Evolutionary conservation across 371 early-diverging fungal genomes (phyloP), one percentile per base, ranked within the genome.

Genomic region (Mortierella sp.): DNA sequence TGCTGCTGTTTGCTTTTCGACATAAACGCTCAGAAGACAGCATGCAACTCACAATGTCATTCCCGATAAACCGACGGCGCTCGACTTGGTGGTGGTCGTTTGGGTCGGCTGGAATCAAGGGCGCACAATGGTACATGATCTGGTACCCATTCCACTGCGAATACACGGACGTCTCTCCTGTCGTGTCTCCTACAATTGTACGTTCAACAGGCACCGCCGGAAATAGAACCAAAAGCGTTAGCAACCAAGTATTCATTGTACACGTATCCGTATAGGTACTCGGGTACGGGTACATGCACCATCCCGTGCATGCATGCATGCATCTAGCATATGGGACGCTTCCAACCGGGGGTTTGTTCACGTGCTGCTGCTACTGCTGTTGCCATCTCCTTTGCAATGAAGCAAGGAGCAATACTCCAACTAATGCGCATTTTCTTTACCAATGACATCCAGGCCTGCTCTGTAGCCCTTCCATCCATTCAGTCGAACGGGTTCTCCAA

Each of bases 101-200:
- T 3, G 87, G 80, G 28, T 82, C 53, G 72, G 75, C 80, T 2
- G 87, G 87, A 44, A 86, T 61, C 37, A 82, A 78, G 6, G 87
- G 80, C 21, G 87, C 82, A 64, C 82, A 82, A 50, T 86, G 87
- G 64, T 77, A 82, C 87, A 86, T 86, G 71, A 86, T 75, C 51
- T 86, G 78, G 75, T 86, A 82, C 3, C 51, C 77, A 31, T 82
- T 72, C 78, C 79, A 86, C 5, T 74, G 19, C 53, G 82, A 74
- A 43, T 80, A 79, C 13, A 82, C 72, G 9, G 87, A 86, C 43
- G 59, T 70, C 14, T 80, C 82, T 44, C 87, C 87, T 34, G 87
- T 86, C 0, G 80, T 82, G 24, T 82, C 77, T 2, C 82, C 87
- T 86, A 82, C 3, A 46, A 13, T 21, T 19, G 48, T 16, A 28